Base-by-base conservation (phyloP, 495 filamentous ascomycete genomes). In the Daldinia loculata region DNA sequence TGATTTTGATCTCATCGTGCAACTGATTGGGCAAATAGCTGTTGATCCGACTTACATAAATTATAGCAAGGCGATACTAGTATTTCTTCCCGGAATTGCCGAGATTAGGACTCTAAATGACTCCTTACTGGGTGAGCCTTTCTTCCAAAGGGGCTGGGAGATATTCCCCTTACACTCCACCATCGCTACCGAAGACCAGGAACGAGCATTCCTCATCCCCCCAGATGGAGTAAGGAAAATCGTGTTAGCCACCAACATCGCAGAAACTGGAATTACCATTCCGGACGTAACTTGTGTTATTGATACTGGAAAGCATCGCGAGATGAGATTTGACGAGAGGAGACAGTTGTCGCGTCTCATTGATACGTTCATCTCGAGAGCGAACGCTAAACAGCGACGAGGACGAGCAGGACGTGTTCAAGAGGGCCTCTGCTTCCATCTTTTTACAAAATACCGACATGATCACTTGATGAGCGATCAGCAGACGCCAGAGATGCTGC, bases 371-470 rank as follows among this genome's bases (percentile, higher is more conserved):
- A 95, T 99, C 63, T 97, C 94, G 9, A 88, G 90, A 34, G 94
- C 95, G 2, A 97, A 98, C 75, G 94, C 95, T 3, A 97, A 97
- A 72, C 95, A 98, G 77, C 86, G 95, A 61, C 90, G 94, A 62
- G 95, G 95, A 61, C 87, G 95, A 85, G 95, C 95, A 56, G 95
- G 95, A n/a, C 92, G 95, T 84, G 94, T 98, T 1, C 94, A 95
- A 74, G 88, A 93, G 67, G 95, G 95, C 22, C 84, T 98, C 4
- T 98, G 94, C 79, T 98, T 97, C 79, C 95, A 99, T 72, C 82
- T 99, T 12, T 97, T 98, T 77, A 97, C 95, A 1, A 94, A 89
- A 63, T 83, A 92, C 66, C 88, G 95, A 2, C 92, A 97, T 77
- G 94, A 98, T 73, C 71, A 66, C 19, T 68, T 92, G 66, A 93